phyloP scores from a whole-genome alignment of 495 filamentous ascomycete species.

The Cryomyces antarcticus region DNA sequence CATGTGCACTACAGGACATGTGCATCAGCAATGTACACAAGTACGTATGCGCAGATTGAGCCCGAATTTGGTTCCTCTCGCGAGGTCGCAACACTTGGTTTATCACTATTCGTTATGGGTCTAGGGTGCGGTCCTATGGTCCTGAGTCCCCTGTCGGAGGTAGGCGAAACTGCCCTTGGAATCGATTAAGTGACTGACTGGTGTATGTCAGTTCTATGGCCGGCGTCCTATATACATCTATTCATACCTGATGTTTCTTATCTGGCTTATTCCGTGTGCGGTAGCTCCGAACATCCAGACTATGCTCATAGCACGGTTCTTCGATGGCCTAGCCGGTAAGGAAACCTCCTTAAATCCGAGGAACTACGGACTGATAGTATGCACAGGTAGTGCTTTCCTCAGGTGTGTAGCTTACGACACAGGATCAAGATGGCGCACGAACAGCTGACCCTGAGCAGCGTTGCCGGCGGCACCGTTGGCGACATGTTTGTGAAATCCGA shows the following conservation, averaged over 20 bases:
- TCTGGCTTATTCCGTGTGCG: conserved; percentile 78
- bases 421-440: not conserved
- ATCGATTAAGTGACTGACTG: not conserved
- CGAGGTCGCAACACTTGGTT: conserved; percentile 54
- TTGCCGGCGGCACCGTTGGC: conserved; percentile 79
- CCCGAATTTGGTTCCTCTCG: conserved; percentile 50
- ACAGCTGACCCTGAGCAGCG: conserved; percentile 10
- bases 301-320: conserved; percentile 64
- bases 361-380: no score
- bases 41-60: conserved; percentile 65
- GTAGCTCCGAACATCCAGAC: conserved; percentile 68
- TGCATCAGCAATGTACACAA: conserved; percentile 73
- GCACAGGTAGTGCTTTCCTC: conserved; percentile 43
- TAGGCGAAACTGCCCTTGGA: conserved; percentile 6
- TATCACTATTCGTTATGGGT: conserved; percentile 31
- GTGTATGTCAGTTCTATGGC: conserved; percentile 55
- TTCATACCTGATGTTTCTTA: conserved; percentile 58
- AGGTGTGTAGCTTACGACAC: conserved; percentile 67
- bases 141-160: conserved; percentile 42
- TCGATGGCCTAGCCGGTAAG: conserved; percentile 46
- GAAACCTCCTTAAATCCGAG: conserved; percentile 19
- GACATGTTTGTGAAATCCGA: conserved; percentile 66
- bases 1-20: conserved; percentile 39
- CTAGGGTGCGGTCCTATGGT: conserved; percentile 52
- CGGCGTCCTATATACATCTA: conserved; percentile 64